phyloP scores from a whole-genome alignment of 768 basidiomycete species.

The Thelephora ganbajun region DNA sequence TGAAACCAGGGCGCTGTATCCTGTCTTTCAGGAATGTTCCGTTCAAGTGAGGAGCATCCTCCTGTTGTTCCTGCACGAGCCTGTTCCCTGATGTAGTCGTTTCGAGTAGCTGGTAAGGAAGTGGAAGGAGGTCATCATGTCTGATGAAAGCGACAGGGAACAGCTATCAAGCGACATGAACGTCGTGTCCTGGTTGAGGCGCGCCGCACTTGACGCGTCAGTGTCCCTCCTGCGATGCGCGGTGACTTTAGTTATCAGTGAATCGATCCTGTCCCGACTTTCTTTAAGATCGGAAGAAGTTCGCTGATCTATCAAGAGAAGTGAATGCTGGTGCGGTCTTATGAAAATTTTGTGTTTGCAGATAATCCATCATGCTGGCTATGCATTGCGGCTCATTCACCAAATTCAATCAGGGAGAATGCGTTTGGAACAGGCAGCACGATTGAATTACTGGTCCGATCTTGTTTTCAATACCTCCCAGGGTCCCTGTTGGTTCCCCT shows the following conservation, averaged over 20 bases:
- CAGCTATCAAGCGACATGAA: conserved; percentile 24
- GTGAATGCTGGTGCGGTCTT: conserved; percentile 30
- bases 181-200: conserved; percentile 29
- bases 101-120: conserved; percentile 27
- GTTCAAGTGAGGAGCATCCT: conserved; percentile 9
- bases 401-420: conserved; percentile 23
- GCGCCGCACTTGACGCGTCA: conserved; percentile 21
- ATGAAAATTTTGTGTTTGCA: conserved; percentile 27
- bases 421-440: conserved; percentile 34
- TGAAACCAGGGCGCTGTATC: conserved; percentile 21
- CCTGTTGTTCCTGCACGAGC: background rate
- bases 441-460: conserved; percentile 33
- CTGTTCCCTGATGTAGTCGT: background rate
- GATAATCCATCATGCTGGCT: background rate
- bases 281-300: conserved; percentile 20
- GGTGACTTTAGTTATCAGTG: background rate
- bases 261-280: background rate
- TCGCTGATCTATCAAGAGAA: background rate
- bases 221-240: background rate
- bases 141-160: conserved; percentile 18
- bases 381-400: background rate
- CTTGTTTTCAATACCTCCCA: conserved; percentile 24
- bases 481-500: conserved; percentile 29
- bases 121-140: conserved; percentile 38
- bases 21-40: conserved; percentile 10